Percentiles rank a stretch among this genome's conserved stretches.
These are phyloP conservation scores for Pseudocercospora musae DNA, from an alignment of 2,329 filamentous ascomycete genomes.

Conservation along the genomic window DNA sequence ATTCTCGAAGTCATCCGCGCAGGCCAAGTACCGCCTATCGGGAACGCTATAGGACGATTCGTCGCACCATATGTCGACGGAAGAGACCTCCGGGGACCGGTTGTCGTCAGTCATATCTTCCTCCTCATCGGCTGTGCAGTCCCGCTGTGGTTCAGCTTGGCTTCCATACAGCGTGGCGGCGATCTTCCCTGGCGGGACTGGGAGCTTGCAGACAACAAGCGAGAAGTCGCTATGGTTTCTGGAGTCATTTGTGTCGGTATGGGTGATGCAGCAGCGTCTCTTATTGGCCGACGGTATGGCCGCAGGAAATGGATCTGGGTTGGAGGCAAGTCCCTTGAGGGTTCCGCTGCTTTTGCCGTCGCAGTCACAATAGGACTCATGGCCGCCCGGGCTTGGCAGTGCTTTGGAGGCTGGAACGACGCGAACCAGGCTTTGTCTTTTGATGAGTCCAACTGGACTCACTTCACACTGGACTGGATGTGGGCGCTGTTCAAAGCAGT, in stretches of 20 bases:
- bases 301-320: slow-evolving; percentile 93
- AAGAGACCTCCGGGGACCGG: slow-evolving; percentile 84
- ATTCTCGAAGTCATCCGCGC: slow-evolving; percentile 86
- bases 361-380: slow-evolving; percentile 76
- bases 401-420: slow-evolving; percentile 65
- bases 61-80: slow-evolving; percentile 93
- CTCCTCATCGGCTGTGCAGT: slow-evolving; percentile 92
- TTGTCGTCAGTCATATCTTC: slow-evolving; percentile 95
- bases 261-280: slow-evolving; percentile 86
- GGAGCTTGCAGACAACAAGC: slow-evolving; percentile 57
- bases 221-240: slow-evolving; percentile 85
- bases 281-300: slow-evolving; percentile 84
- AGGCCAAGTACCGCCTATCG: slow-evolving; percentile 85
- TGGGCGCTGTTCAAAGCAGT: slow-evolving; percentile 56
- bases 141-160: slow-evolving; percentile 84
- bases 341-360: slow-evolving; percentile 71
- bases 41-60: slow-evolving; percentile 79
- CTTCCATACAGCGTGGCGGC: slow-evolving; percentile 60
- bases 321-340: slow-evolving; percentile 92
- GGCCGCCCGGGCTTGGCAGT: slow-evolving; percentile 69
- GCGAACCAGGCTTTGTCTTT: background rate
- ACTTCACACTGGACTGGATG: slow-evolving; percentile 27
- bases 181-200: slow-evolving; percentile 63
- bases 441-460: background rate
- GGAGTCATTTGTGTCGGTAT: slow-evolving; percentile 93